Evolutionary conservation across 2,329 filamentous ascomycete genomes (phyloP), one percentile per base, ranked within the genome.

Genomic region (Paraconiothyrium brasiliense): DNA sequence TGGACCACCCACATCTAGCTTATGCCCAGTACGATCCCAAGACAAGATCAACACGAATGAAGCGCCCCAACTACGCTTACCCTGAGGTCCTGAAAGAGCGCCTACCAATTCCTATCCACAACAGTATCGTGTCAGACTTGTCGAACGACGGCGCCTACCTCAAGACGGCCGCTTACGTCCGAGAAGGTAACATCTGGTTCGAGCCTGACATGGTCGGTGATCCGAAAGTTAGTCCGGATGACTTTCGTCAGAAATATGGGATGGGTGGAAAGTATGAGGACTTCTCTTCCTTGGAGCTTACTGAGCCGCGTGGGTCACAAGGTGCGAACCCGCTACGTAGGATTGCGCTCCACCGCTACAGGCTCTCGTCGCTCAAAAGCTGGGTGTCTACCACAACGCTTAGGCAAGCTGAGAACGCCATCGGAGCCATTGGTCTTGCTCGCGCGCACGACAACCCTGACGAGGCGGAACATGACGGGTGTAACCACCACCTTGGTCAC

Each of bases 41-140:
- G 41, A 72, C 71, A 3, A 68, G 68, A 27, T 61, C 61, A 11
- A 75, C 71, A 4, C 67, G 64, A 20, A 74, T 75, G 70, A 74
- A 75, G 57, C 69, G 70, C 8, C 71, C 72, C 43, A 74, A 72
- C 61, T 75, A 73, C 58, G 65, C 71, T 3, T 74, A 71, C 55
- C 72, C 72, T 6, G 68, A 75, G 22, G 70, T 72, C n/a, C 67
- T 75, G 7, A 64, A 69, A 34, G 62, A 68, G 35, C 62, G 71
- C 6, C 65, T 75, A 1, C 72, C 72, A 1, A 58, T 71, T 16
- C 71, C 70, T 7, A 69, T 73, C 41, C 67, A 69, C 61, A 72
- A 75, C 58, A 71, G 72, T 56, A 67, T 70, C 51, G 49, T 67
- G 32, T 65, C 65, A 30, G 63, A 70, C 51, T 58, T 67, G n/a